Evolutionary conservation across 495 filamentous ascomycete genomes (phyloP).

Genomic region (Talaromyces thailandensis): DNA sequence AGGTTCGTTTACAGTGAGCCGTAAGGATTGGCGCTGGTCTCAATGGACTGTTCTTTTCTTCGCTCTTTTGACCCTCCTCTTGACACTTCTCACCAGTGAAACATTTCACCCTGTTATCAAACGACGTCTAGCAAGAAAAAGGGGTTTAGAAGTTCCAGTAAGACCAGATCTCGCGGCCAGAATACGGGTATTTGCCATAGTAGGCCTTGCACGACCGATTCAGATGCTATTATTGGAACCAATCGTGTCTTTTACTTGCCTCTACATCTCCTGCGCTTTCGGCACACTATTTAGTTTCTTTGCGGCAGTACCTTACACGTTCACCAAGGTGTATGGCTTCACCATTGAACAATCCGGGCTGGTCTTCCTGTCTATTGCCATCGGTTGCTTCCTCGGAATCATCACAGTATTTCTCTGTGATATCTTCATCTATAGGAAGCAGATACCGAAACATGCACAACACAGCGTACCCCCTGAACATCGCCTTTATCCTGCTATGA

Average conservation of each 20-base stretch:
- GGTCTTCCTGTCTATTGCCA: slow-evolving; percentile 47
- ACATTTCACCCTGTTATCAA: slow-evolving; percentile 58
- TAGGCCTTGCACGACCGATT: slow-evolving; percentile 50
- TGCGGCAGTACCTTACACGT: slow-evolving; percentile 50
- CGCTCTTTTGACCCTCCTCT: slow-evolving; percentile 27
- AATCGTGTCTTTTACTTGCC: slow-evolving; percentile 50
- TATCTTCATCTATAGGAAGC: slow-evolving; percentile 24
- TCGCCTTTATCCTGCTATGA: slow-evolving; percentile 47
- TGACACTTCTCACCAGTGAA: slow-evolving; percentile 38
- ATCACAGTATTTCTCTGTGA: slow-evolving; percentile 38
- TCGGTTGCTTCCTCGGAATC: slow-evolving; percentile 44
- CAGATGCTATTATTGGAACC: slow-evolving; percentile 59
- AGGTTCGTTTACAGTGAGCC: slow-evolving; percentile 50
- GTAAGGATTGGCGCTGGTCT: slow-evolving; percentile 56
- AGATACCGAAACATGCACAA: slow-evolving; percentile 16
- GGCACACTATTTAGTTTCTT: slow-evolving; percentile 59
- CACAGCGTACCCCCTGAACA: slow-evolving; percentile 40
- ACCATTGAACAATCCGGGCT: slow-evolving; percentile 42
- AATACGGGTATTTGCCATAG: slow-evolving; percentile 38
- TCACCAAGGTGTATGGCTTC: slow-evolving; percentile 41
- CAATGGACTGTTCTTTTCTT: slow-evolving; percentile 45
- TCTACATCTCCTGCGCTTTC: slow-evolving; percentile 58
- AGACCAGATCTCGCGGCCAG: slow-evolving; percentile 24
- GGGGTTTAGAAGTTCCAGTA: slow-evolving; percentile 26
- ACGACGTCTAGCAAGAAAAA: slow-evolving; percentile 33